A percentile compares a stretch with the other conserved stretches of the same genome.
phyloP scores from a whole-genome alignment of 2,329 filamentous ascomycete species.

The Sporothrix humicola region DNA sequence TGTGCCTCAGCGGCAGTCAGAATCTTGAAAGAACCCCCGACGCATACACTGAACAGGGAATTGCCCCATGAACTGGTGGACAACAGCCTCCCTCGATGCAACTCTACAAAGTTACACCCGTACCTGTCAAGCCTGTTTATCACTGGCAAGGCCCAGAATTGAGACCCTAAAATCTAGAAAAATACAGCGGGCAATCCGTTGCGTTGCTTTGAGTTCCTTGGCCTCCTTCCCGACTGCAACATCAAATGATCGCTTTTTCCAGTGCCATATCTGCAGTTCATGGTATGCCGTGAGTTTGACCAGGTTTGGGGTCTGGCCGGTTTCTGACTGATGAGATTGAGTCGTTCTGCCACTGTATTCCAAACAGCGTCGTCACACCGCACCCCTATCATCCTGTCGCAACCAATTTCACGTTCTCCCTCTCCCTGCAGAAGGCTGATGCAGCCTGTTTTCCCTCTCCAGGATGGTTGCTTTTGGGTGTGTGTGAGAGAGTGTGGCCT shows the following conservation, averaged over 20 bases:
- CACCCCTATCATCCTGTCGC: not conserved
- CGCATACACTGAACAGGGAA: slow-evolving; percentile 12
- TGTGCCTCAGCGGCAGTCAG: not conserved
- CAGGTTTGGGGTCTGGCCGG: not conserved
- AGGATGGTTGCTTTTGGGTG: not conserved
- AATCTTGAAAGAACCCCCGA: slow-evolving; percentile 10
- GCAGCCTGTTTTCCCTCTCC: not conserved
- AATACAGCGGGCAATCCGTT: not conserved
- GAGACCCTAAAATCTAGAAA: slow-evolving; percentile 9
- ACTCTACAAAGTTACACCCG: not conserved
- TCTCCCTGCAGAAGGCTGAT: not conserved
- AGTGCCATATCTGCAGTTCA: not conserved
- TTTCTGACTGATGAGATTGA: too few species aligned
- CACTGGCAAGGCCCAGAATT: slow-evolving; percentile 4
- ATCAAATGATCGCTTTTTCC: not conserved
- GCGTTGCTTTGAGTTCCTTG: not conserved
- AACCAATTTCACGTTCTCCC: not conserved
- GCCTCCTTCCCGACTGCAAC: slow-evolving; percentile 20
- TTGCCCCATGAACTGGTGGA: not conserved
- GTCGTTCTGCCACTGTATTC: not conserved
- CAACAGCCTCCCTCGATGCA: slow-evolving; percentile 8
- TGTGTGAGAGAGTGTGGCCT: not conserved
- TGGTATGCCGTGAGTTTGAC: not conserved
- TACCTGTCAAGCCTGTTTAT: not conserved
- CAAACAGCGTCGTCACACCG: slow-evolving; percentile 21